These are phyloP conservation scores for Trichoderma sp. DNA, from an alignment of 2,329 filamentous ascomycete species.

Conservation along the genomic window DNA sequence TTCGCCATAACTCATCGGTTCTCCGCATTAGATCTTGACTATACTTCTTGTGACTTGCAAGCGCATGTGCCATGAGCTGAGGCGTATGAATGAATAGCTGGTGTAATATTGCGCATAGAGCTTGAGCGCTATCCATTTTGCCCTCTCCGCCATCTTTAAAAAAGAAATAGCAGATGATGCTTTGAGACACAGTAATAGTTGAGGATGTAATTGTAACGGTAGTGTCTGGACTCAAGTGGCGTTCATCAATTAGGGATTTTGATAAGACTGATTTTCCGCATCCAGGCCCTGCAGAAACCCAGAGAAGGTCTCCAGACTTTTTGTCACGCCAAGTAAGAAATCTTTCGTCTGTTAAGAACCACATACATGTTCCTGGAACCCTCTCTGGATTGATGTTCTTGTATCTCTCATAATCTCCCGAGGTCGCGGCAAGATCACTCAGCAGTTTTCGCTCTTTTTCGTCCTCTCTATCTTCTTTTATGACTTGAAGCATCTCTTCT, in stretches of 20 bases:
- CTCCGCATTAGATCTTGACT: background rate
- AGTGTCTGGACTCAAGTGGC: background rate
- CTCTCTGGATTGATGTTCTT: slow-evolving; percentile 31
- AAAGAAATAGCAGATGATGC: slow-evolving; percentile 33
- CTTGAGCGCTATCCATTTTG: slow-evolving; percentile 23
- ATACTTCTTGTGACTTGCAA: slow-evolving; percentile 1
- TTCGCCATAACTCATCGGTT: slow-evolving; percentile 16
- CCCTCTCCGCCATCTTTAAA: slow-evolving; percentile 32
- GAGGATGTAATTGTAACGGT: background rate
- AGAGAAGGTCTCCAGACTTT: slow-evolving; percentile 27
- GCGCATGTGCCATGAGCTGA: slow-evolving; percentile 1
- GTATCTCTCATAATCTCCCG: slow-evolving; percentile 27
- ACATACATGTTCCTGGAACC: slow-evolving; percentile 33
- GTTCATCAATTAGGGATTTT: slow-evolving; percentile 30
- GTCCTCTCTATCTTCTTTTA: background rate
- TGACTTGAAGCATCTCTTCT: background rate
- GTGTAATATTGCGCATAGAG: slow-evolving; percentile 28
- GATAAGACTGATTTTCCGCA: slow-evolving; percentile 33
- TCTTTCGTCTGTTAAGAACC: slow-evolving; percentile 30
- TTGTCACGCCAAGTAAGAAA: slow-evolving; percentile 30
- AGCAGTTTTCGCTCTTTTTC: slow-evolving; percentile 13
- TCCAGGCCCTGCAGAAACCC: slow-evolving; percentile 35
- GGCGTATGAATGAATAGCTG: slow-evolving; percentile 27
- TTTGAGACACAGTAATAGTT: background rate
- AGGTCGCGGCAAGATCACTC: slow-evolving; percentile 19